A percentile compares a stretch with the other conserved stretches of the same genome.
These are phyloP conservation scores for Crucihimalaya himalaica DNA, from an alignment of 345 rosid genomes.

Conservation along the genomic window DNA sequence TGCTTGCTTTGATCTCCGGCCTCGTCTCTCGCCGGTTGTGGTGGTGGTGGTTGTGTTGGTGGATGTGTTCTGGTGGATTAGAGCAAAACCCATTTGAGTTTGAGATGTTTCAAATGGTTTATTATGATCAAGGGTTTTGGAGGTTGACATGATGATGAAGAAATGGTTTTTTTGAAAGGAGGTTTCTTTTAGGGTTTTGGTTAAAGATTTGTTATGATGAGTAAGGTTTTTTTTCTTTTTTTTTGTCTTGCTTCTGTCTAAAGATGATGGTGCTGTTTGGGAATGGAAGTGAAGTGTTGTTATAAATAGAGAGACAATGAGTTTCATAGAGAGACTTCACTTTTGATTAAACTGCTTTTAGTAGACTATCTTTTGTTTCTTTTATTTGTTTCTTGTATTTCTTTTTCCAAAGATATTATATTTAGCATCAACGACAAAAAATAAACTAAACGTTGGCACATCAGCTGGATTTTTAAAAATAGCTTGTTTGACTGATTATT, in stretches of 20 bases:
- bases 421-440: slow-evolving; percentile 1
- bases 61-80: slow-evolving; percentile 60
- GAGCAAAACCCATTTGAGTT: slow-evolving; percentile 47
- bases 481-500: slow-evolving; percentile 18
- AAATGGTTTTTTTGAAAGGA: slow-evolving; percentile 2
- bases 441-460: slow-evolving; percentile 19
- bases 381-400: background rate
- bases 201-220: slow-evolving; percentile 8
- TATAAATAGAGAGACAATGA: slow-evolving; percentile 42
- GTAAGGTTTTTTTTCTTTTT: background rate
- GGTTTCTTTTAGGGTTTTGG: slow-evolving; percentile 30
- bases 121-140: slow-evolving; percentile 41
- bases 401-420: slow-evolving; percentile 17
- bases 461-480: slow-evolving; percentile 6
- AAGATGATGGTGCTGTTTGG: slow-evolving; percentile 37
- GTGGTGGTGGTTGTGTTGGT: slow-evolving; percentile 28
- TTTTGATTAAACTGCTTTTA: slow-evolving; percentile 40
- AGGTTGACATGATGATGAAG: slow-evolving; percentile 37
- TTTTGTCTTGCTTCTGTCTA: slow-evolving; percentile 17
- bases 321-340: slow-evolving; percentile 34
- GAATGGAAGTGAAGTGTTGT: slow-evolving; percentile 38
- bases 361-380: slow-evolving; percentile 32
- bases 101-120: slow-evolving; percentile 38
- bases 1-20: slow-evolving; percentile 79
- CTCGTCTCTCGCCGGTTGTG: slow-evolving; percentile 54